These are phyloP conservation scores for Phanerodontia chrysosporium DNA, from an alignment of 768 basidiomycete genomes.

Conservation along the genomic window DNA sequence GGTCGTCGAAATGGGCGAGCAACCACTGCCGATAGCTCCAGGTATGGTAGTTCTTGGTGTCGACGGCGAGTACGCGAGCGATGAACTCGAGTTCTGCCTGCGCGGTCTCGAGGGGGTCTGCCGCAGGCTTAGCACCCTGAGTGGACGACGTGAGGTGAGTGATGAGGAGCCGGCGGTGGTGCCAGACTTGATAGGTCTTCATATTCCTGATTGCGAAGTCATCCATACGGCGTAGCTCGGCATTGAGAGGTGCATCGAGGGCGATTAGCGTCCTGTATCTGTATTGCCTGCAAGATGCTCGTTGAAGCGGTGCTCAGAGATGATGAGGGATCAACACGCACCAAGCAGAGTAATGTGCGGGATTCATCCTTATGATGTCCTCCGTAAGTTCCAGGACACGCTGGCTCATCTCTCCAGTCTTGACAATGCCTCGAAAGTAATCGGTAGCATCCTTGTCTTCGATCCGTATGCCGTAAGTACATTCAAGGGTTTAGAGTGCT, in stretches of 20 bases:
- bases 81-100: constrained; percentile 78
- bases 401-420: constrained; percentile 69
- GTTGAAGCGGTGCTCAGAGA: neutral
- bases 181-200: constrained; percentile 99
- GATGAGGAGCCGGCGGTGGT: constrained; percentile 78
- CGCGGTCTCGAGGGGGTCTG: constrained; percentile 14
- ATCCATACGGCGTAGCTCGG: constrained; percentile 83
- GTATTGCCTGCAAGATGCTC: constrained; percentile 69
- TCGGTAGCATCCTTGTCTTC: constrained; percentile 90
- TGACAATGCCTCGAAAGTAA: constrained; percentile 85
- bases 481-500: neutral
- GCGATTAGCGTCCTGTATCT: constrained; percentile 82
- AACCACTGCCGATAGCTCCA: constrained; percentile 98
- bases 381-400: constrained; percentile 88
- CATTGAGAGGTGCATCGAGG: constrained; percentile 61
- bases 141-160: constrained; percentile 45
- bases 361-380: constrained; percentile 83
- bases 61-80: constrained; percentile 61
- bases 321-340: constrained; percentile 31
- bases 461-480: neutral
- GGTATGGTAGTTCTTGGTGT: constrained; percentile 97
- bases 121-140: neutral
- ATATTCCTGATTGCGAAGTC: constrained; percentile 77
- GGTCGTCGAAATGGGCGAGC: constrained; percentile 76
- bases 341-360: constrained; percentile 98